A percentile compares a stretch with the other conserved stretches of the same genome.
Evolutionary conservation across 2,329 filamentous ascomycete species (phyloP).

Genomic region (Exophiala calicioides): DNA sequence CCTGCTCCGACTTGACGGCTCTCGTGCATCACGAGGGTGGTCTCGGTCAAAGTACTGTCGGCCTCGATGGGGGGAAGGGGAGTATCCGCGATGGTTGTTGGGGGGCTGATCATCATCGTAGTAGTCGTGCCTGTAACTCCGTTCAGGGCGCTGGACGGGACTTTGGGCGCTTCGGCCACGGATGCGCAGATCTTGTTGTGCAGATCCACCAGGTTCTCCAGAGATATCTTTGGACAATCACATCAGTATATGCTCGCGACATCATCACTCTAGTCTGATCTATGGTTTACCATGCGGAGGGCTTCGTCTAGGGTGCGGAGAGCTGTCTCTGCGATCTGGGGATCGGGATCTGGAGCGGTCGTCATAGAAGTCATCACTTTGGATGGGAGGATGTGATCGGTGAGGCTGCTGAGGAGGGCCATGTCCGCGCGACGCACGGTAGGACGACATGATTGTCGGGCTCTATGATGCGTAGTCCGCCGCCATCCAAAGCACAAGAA

Average conservation of each 20-base stretch:
- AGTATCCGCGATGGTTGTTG: neutral
- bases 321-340: slow-evolving; percentile 38
- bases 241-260: slow-evolving; percentile 42
- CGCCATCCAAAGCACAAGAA: no score
- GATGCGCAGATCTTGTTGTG: slow-evolving; percentile 39
- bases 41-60: slow-evolving; percentile 50
- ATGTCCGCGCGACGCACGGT: slow-evolving; percentile 22
- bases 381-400: slow-evolving; percentile 27
- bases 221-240: slow-evolving; percentile 41
- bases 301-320: slow-evolving; percentile 47
- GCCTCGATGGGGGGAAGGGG: slow-evolving; percentile 40
- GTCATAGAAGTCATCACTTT: slow-evolving; percentile 50
- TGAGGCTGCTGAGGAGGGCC: slow-evolving; percentile 20
- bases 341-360: slow-evolving; percentile 44
- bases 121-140: slow-evolving; percentile 32
- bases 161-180: slow-evolving; percentile 38
- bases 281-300: slow-evolving; percentile 48
- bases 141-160: slow-evolving; percentile 34
- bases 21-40: slow-evolving; percentile 45
- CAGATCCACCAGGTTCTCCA: slow-evolving; percentile 40
- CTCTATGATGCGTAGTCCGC: no score
- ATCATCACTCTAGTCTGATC: slow-evolving; percentile 25
- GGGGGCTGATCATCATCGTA: slow-evolving; percentile 11
- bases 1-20: slow-evolving; percentile 34
- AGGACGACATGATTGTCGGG: slow-evolving; percentile 30